Evolutionary conservation across 1,139 yeast genomes (phyloP).

Genomic region (Nakaseomyces nivariensis): DNA sequence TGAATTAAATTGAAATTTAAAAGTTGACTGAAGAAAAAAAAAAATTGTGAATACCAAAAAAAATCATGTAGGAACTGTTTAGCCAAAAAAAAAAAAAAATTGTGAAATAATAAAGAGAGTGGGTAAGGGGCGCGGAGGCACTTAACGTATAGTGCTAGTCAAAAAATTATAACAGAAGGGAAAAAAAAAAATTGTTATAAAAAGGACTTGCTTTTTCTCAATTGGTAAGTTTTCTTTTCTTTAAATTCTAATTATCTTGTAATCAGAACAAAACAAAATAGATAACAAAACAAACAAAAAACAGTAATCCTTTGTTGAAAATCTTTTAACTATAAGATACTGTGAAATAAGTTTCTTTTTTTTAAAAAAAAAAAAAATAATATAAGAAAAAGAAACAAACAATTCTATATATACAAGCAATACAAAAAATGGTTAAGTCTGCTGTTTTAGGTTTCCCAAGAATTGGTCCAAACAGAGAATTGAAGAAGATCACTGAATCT

Average conservation of each 20-base stretch:
- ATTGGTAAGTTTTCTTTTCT: too few relatives aligned
- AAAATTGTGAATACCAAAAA: not conserved
- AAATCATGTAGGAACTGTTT: not conserved
- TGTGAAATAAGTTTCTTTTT: not conserved
- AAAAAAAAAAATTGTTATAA: not conserved
- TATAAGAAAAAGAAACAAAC: too few relatives aligned
- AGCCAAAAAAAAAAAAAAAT: not conserved
- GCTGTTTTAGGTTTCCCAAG: conserved; percentile 99
- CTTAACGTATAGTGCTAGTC: not conserved
- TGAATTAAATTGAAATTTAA: too few relatives aligned
- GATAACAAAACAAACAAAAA: not conserved
- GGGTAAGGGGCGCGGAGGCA: not conserved
- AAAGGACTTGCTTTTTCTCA: too few relatives aligned
- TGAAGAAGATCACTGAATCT: conserved; percentile 96
- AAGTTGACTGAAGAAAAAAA: not conserved
- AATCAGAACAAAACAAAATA: too few relatives aligned
- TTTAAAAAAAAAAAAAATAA: not conserved
- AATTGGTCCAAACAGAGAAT: conserved; percentile 97
- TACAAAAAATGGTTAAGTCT: conserved; percentile 69
- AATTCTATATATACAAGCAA: not conserved
- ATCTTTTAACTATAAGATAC: too few relatives aligned
- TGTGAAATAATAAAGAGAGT: not conserved
- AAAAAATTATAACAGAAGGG: not conserved
- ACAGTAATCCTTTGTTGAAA: not conserved
- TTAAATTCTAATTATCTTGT: too few relatives aligned